phyloP scores from a whole-genome alignment of 805 yeast species.

The Kurtzmaniella cleridarum region DNA sequence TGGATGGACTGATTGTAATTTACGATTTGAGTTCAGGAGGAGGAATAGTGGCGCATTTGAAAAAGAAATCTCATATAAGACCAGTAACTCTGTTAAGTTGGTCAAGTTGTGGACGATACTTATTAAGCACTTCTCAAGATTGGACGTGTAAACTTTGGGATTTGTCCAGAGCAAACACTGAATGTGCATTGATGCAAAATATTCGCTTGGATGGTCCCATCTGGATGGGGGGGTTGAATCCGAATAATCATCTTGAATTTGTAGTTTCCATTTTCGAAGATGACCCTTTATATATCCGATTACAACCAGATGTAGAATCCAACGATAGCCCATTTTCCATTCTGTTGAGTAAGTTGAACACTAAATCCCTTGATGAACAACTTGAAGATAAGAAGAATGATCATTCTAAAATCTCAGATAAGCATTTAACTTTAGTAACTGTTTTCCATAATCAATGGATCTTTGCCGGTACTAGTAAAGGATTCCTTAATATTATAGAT shows the following conservation, averaged over 20 bases:
- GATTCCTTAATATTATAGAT: constrained; percentile 56
- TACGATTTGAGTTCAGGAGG: constrained; percentile 69
- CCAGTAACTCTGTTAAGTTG: constrained; percentile 71
- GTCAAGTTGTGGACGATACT: constrained; percentile 66
- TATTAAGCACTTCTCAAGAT: constrained; percentile 72
- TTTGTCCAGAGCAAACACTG: constrained; percentile 31
- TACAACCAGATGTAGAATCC: constrained; percentile 14
- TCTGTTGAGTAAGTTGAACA: constrained; percentile 6
- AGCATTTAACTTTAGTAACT: constrained; percentile 45
- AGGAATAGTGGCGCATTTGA: constrained; percentile 47
- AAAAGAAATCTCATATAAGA: constrained; percentile 54
- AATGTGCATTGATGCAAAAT: constrained; percentile 31
- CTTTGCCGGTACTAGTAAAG: constrained; percentile 76
- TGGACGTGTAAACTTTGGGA: constrained; percentile 86
- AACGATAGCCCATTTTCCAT: constrained; percentile 4
- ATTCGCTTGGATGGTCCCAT: constrained; percentile 63
- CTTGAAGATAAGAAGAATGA: constrained; percentile 11
- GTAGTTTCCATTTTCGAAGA: constrained; percentile 66
- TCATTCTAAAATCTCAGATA: constrained; percentile 13
- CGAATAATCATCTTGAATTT: constrained; percentile 41
- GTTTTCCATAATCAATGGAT: constrained; percentile 52
- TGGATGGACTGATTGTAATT: constrained; percentile 68
- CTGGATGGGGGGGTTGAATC: constrained; percentile 63
- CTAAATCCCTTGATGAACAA: constrained; percentile 8
- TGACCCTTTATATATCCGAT: constrained; percentile 47